phyloP scores from a whole-genome alignment of 345 rosid genomes.

The Lepidium sativum region DNA sequence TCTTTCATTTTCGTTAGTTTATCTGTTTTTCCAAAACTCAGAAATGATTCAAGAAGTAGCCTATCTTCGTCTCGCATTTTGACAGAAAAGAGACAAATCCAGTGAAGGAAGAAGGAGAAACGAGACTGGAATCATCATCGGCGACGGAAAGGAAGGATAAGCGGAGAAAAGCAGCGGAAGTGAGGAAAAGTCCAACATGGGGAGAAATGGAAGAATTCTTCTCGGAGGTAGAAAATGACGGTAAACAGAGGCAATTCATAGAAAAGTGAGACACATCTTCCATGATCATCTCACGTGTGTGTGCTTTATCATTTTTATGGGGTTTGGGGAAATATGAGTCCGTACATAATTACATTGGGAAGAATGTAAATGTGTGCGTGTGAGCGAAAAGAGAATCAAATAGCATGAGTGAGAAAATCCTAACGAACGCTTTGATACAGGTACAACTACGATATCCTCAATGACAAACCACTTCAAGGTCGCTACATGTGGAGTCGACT shows the following conservation, averaged over 20 bases:
- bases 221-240: constrained; percentile 28
- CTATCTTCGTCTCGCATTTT: too few species aligned
- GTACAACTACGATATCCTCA: constrained; percentile 67
- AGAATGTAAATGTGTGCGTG: constrained; percentile 13
- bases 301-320: background rate
- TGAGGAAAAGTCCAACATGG: constrained; percentile 21
- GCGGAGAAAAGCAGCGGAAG: background rate
- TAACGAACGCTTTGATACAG: constrained; percentile 42
- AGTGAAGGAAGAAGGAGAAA: constrained; percentile 23
- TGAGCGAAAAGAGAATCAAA: constrained; percentile 32
- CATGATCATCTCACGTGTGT: background rate
- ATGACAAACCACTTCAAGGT: constrained; percentile 59
- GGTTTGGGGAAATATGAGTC: background rate
- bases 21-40: background rate
- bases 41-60: too few species aligned
- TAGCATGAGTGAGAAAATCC: constrained; percentile 12
- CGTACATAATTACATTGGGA: background rate
- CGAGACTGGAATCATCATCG: constrained; percentile 19
- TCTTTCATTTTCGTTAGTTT: background rate
- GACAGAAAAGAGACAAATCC: constrained; percentile 26
- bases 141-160: background rate
- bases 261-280: constrained; percentile 39
- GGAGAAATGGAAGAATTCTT: constrained; percentile 41
- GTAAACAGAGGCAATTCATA: constrained; percentile 34
- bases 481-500: constrained; percentile 62